Base-by-base conservation (phyloP, 169 alveolate genomes). In the Haemoproteus tartakovskyi region DNA sequence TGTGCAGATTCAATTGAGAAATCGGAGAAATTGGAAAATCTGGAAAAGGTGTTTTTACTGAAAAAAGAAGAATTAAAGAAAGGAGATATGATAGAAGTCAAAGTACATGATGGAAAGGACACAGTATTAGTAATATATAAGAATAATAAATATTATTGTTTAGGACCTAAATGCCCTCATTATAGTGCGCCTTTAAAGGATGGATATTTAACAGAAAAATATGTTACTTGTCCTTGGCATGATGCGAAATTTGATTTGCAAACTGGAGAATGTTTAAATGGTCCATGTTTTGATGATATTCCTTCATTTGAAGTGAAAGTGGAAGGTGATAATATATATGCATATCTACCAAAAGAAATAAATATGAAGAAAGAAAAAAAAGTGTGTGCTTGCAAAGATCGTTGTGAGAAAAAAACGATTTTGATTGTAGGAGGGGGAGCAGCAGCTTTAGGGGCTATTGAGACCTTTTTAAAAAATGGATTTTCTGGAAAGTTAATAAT, bases 391-490 rank as follows among this genome's bases (percentile, higher is more conserved):
- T 12, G 70, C 37, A 43, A 43, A 30, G 93, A 51, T 24, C 60
- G 16, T 11, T 67, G 85, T 43, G 92, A 90, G 47, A 64, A 79
- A 12, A 79, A 89, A 43, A 87, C 80, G 22, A 88, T 91, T 29
- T 89, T 86, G 12, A 87, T 92, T 11, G 86, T 92, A n/a, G 96
- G 96, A 0, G 94, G 93, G 0, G 96, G 96, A 8, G 93, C 95
- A 1, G 95, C 95, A 29, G 94, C 93, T 0, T 79, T 67, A 37
- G 89, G 95, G 1, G 95, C 96, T 2, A 87, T 87, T 0, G 96
- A 91, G 59, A 86, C 94, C 12, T 78, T 92, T 41, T 64, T 94
- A 1, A 56, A 80, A n/a, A 79, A 85, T 45, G 96, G 96, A 16
- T 92, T 67, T 56, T 43, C 60, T n/a, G 96, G 93, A 9, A 79